Evolutionary conservation across 306 rosid species (phyloP), one percentile per base, ranked within the genome.

Genomic region (Lupinus albus): DNA sequence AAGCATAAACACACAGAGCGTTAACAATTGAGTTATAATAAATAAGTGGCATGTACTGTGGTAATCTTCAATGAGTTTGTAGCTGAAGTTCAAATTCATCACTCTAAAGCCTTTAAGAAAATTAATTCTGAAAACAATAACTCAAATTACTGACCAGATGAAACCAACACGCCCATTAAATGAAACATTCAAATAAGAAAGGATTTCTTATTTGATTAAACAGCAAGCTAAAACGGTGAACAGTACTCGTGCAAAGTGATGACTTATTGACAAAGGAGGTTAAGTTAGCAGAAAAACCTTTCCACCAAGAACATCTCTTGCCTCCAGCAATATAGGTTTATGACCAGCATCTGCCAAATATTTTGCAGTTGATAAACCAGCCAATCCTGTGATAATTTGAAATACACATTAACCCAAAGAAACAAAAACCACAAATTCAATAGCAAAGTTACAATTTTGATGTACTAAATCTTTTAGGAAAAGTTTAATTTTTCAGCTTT

Each of bases 331-430:
- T 48, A 89, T 38, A 68, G 98, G 98, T 68, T 84, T 88, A 80
- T 93, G 98, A 56, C 98, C 98, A 35, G 98, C 98, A 83, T 93
- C 98, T 28, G 97, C 97, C 85, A 93, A 82, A 79, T 93, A 93
- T 61, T 93, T 93, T 44, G 98, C 98, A 65, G 98, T 88, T 25
- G 97, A 86, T 56, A 93, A 88, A 71, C 98, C 98, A 72, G 96
- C 97, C 87, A 92, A 68, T 66, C 97, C 97, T 92, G 83, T 25
- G 64, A 65, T 50, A 70, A 69, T 70, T 68, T 38, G 61, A 68
- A 75, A 53, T 28, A 58, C 30, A 14, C 47, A 50, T 69, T 16
- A 66, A 68, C 35, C 68, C 49, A 63, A 10, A 50, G 5, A 51
- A 44, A 21, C 39, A 44, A 42, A 25, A 18, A 25, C 5, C 11